Evolutionary conservation across 2,329 filamentous ascomycete genomes (phyloP).

Genomic region (Periconia macrospinosa): DNA sequence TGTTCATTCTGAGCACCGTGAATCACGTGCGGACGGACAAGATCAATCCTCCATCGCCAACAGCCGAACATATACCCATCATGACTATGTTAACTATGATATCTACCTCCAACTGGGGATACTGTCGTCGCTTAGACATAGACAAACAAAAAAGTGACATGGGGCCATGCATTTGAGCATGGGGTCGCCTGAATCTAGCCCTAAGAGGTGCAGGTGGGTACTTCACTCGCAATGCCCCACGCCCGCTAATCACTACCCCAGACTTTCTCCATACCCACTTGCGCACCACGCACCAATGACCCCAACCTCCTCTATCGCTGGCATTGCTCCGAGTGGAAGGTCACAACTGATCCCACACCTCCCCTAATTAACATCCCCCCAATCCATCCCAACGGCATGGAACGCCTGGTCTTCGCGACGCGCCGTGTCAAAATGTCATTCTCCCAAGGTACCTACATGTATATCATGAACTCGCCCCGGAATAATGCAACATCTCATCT

Average conservation of each 20-base stretch:
- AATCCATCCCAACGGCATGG: neutral
- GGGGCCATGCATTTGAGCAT: no score
- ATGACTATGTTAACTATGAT: no score
- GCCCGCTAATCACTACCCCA: neutral
- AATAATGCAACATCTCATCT: neutral
- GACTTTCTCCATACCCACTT: neutral
- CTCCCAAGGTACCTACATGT: neutral
- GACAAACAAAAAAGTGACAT: no score
- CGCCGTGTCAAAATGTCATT: no score
- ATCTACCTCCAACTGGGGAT: no score
- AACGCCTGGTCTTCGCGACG: neutral
- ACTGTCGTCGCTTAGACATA: no score
- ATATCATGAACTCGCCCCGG: no score
- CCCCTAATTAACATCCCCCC: neutral
- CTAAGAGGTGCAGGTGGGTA: neutral
- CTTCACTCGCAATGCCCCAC: neutral
- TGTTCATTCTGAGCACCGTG: no score
- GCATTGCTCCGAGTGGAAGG: neutral
- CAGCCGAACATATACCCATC: no score
- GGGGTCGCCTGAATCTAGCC: neutral
- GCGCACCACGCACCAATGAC: neutral
- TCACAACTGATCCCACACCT: neutral
- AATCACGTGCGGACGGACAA: no score
- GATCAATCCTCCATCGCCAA: no score
- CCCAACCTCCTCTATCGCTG: neutral